These are phyloP conservation scores for Salix suchowensis DNA, from an alignment of 345 rosid genomes.

Conservation along the genomic window DNA sequence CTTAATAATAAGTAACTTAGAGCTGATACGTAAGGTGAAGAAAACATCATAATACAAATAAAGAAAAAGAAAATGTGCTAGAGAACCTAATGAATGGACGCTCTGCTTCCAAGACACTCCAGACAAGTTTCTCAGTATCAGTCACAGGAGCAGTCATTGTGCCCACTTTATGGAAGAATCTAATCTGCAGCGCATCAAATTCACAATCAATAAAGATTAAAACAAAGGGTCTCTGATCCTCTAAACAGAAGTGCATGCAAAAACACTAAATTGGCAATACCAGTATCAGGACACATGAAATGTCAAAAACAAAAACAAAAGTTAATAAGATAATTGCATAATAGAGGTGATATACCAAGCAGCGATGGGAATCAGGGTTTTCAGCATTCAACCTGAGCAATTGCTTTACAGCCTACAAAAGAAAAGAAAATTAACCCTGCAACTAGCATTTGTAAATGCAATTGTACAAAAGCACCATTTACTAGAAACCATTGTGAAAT, in stretches of 20 bases:
- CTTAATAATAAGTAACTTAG: not conserved
- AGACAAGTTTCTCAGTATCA: constrained; percentile 71
- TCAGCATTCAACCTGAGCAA: constrained; percentile 78
- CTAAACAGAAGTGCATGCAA: not conserved
- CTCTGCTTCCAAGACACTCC: constrained; percentile 90
- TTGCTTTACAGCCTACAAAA: constrained; percentile 77
- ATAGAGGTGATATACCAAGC: constrained; percentile 55
- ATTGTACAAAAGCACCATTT: not conserved
- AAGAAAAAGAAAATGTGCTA: not conserved
- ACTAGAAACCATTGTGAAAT: not conserved
- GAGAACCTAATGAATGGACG: constrained; percentile 74
- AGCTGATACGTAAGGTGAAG: not conserved
- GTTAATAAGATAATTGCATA: not conserved
- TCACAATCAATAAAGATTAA: constrained; percentile 1
- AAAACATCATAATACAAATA: not conserved
- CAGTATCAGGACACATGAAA: not conserved
- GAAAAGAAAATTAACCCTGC: not conserved
- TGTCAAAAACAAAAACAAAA: not conserved
- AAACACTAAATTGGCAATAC: not conserved
- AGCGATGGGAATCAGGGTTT: constrained; percentile 80
- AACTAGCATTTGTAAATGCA: not conserved
- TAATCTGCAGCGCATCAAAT: constrained; percentile 48
- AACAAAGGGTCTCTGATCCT: not conserved
- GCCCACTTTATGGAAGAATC: constrained; percentile 70
- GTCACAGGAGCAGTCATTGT: constrained; percentile 59